Percentiles rank a stretch among this genome's conserved stretches.
These are phyloP conservation scores for Exobasidium rhododendri DNA, from an alignment of 1,284 basidiomycete species.

Conservation along the genomic window DNA sequence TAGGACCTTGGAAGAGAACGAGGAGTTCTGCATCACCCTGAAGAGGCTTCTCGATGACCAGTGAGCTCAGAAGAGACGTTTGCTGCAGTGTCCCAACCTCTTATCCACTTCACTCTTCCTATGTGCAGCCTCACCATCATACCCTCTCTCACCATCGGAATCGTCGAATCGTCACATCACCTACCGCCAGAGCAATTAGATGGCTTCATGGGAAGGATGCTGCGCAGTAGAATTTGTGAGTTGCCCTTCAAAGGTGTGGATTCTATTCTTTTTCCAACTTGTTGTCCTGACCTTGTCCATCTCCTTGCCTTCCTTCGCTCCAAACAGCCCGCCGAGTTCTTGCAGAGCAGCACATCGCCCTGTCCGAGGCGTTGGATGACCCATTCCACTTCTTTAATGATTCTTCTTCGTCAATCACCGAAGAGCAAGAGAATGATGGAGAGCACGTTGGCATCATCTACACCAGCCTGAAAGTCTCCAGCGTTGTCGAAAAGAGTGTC, in stretches of 20 bases:
- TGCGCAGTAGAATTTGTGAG: slow-evolving; percentile 73
- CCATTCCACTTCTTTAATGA: slow-evolving; percentile 46
- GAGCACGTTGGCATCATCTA: slow-evolving; percentile 79
- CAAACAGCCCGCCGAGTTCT: slow-evolving; percentile 72
- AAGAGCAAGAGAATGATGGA: slow-evolving; percentile 18
- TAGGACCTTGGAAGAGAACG: slow-evolving; percentile 71
- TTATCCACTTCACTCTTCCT: slow-evolving; percentile 67
- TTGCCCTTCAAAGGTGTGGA: not conserved
- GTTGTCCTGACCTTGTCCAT: too few relatives aligned
- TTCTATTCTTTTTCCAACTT: not conserved
- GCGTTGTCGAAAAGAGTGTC: slow-evolving; percentile 61
- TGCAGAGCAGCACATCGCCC: slow-evolving; percentile 81
- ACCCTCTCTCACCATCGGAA: slow-evolving; percentile 44
- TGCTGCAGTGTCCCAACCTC: not conserved
- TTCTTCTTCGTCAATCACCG: not conserved
- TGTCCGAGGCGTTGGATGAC: slow-evolving; percentile 62
- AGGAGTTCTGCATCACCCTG: slow-evolving; percentile 72
- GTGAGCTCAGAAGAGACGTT: slow-evolving; percentile 58
- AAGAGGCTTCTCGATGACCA: slow-evolving; percentile 70
- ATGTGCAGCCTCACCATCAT: slow-evolving; percentile 36
- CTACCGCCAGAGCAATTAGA: slow-evolving; percentile 75
- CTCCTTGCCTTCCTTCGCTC: not conserved
- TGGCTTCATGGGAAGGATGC: slow-evolving; percentile 84
- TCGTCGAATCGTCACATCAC: slow-evolving; percentile 64
- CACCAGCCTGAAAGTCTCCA: slow-evolving; percentile 68